phyloP scores from a whole-genome alignment of 108 stramenopile species.

The Conticribra guillardii region DNA sequence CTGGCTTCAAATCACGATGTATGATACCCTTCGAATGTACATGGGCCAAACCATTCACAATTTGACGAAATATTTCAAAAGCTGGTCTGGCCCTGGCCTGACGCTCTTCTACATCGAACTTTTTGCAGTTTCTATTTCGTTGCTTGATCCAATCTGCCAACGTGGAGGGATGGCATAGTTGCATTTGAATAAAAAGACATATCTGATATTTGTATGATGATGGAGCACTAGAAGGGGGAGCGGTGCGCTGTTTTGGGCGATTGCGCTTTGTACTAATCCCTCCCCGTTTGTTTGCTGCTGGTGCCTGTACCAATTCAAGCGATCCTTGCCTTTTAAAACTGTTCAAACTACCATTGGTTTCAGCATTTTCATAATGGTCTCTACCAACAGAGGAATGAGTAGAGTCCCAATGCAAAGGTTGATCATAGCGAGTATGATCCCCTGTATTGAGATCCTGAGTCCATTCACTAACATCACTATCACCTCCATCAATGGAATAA shows the following conservation, averaged over 20 bases:
- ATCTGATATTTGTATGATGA: constrained; percentile 79
- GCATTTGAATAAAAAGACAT: constrained; percentile 93
- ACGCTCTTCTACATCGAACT: constrained; percentile 42
- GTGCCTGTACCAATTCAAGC: constrained; percentile 28
- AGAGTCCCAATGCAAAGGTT: constrained; percentile 13
- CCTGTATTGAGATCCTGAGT: constrained; percentile 27
- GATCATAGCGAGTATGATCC: neutral
- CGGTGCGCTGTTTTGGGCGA: neutral
- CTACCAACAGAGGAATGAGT: neutral
- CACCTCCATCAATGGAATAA: no score
- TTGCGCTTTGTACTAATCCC: neutral
- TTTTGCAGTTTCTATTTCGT: constrained; percentile 57
- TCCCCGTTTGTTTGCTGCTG: neutral
- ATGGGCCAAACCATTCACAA: constrained; percentile 75
- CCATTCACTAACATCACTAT: constrained; percentile 55
- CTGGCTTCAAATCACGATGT: constrained; percentile 76
- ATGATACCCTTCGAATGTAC: constrained; percentile 81
- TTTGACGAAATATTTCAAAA: constrained; percentile 69
- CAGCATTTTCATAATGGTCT: neutral
- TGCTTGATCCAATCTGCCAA: constrained; percentile 88
- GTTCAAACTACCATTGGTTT: constrained; percentile 11
- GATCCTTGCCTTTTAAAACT: constrained; percentile 21
- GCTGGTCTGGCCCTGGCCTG: constrained; percentile 54
- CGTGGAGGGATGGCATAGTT: constrained; percentile 83
- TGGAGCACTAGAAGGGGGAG: constrained; percentile 2